Evolutionary conservation across 106 monocot species (phyloP), one percentile per base, ranked within the genome.

Genomic region (Dendrobium catenatum): DNA sequence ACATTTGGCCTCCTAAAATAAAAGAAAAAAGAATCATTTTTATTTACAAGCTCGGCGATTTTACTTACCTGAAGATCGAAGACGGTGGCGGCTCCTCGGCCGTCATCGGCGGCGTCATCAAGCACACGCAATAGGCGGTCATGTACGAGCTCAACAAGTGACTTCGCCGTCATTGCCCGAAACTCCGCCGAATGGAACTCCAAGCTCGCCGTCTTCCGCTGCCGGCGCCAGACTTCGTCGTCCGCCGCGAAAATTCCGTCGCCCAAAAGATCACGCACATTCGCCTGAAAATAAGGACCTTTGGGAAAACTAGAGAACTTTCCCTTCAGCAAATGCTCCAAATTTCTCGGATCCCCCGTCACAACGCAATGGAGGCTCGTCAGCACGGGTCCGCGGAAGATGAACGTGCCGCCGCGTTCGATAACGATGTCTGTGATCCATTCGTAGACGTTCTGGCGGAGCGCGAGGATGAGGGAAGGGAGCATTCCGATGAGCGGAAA

Each of bases 161-260:
- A 92, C 11, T 80, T 68, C 5, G 85, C 89, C 4, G 97, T 94
- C 82, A 94, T 72, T 40, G 84, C 47, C 1, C 97, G 90, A 80
- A 97, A 97, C 83, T 84, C 89, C 1, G 97, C 80, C 3, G 97
- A 97, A 84, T 97, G 97, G 78, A 97, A 97, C 87, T 97, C 94
- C 2, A 93, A 75, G 84, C 94, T 97, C 0, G 94, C 97, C 6
- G 84, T 82, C 82, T 89, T 89, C 0, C 97, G 74, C 85, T 97
- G 94, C 22, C 80, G 76, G 10, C 94, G 86, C 97, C 97, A 97
- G 26, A 73, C 55, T 22, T 94, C 97, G 47, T 89, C 97, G 80
- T 94, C 97, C 7, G 89, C 97, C 20, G 82, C 87, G 84, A 97
- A 97, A 70, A 97, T 97, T 4, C 97, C 97, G 22, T 88, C 90